Base-by-base conservation (phyloP, 2,329 filamentous ascomycete genomes). In the Camillea tinctor region DNA sequence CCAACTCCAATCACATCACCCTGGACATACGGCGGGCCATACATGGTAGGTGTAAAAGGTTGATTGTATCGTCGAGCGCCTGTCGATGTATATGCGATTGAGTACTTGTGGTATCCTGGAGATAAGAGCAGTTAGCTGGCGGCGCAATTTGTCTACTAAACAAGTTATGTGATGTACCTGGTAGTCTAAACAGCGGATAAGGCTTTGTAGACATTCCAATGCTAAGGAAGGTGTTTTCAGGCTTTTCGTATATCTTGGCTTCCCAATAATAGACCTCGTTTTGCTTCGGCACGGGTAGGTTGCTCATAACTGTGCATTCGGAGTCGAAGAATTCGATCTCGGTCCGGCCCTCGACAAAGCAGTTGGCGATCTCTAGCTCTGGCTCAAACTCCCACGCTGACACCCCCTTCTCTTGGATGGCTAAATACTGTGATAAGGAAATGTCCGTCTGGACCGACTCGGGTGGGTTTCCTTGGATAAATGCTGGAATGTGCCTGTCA, bases 191-290 rank as follows among this genome's bases (percentile, higher is more conserved):
- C 53, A 98, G 80, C 19, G 95, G 95, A 75, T 99, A 99, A 7
- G 95, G 95, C 73, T 99, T 99, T 20, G 95, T 99, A 52, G 91
- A 91, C 82, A 99, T 91, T 67, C 95, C 95, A 68, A 99, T 93
- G 72, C 91, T 93, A 63, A 99, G 84, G 66, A 92, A 79, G 0
- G 92, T 96, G 60, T 80, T 87, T 64, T 98, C 95, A 3, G 95
- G 93, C 78, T 98, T 98, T 64, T 99, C 95, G 77, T 96, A 99
- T 56, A 99, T 90, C 81, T 99, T 99, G 58, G 93, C 91, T 76
- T 99, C 95, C 95, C 95, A 99, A 77, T 99, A 99, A 76, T 99
- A 99, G 11, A 98, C 94, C 72, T 99, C 95, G 72, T 99, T 99
- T 73, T 99, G 95, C 73, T 99, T 99, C 15, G 95, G 95, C 7